Evolutionary conservation across 2,329 filamentous ascomycete species (phyloP), one percentile per base, ranked within the genome.

Genomic region (Mycogone perniciosa): DNA sequence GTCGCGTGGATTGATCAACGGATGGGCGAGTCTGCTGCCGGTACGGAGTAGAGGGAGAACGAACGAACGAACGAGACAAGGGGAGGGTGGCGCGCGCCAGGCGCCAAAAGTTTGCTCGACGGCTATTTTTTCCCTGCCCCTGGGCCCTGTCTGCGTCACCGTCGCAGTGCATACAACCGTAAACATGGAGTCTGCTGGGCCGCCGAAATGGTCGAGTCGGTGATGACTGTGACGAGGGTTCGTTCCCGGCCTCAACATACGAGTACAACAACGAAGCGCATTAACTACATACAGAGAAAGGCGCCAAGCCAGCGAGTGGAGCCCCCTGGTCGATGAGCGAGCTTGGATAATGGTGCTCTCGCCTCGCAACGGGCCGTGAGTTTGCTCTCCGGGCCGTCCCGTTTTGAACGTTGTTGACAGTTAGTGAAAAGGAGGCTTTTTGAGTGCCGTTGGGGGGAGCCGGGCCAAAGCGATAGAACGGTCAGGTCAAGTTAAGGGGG

Each of bases 321-420:
- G 50, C 51, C 45, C 47, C 51, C 44, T 46, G 45, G 50, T 39
- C 38, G 47, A 13, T 42, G 9, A 31, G 31, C 47, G 11, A 27
- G 13, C 11, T 38, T 37, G 39, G 48, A 31, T 41, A 44, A 51
- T 51, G 44, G 51, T 53, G 51, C 48, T 34, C 41, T 20, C 20
- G 20, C 47, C 48, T 53, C 44, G 51, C 48, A 40, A 50, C 51
- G 51, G 51, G 51, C 51, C 51, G 51, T 51, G 42, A 50, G 43
- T 44, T 53, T 40, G 51, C 43, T 46, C 42, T 43, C 51, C 51
- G 51, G 51, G 41, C 51, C 51, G 51, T 53, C 48, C 51, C 51
- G 51, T 46, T 42, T 46, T 37, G 31, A 35, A 50, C 26, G 37
- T 44, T 42, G 41, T 40, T 53, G 42, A 38, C 26, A 45, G 31